A percentile compares a stretch with the other conserved stretches of the same genome.
These are phyloP conservation scores for Combretum micranthum DNA, from an alignment of 345 rosid genomes.

Conservation along the genomic window DNA sequence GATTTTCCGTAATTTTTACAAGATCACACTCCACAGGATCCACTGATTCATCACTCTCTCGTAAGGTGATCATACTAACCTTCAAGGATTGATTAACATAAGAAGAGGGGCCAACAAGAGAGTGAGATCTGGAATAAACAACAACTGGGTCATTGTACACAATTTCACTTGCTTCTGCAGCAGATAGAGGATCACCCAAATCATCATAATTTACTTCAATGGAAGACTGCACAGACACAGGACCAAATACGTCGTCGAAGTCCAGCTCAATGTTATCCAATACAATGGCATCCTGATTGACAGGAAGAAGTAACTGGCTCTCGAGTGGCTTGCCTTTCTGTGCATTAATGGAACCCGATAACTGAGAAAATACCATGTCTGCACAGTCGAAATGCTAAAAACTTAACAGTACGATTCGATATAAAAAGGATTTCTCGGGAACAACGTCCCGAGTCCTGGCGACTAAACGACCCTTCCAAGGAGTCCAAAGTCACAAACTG, in stretches of 20 bases:
- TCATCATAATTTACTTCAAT: slow-evolving; percentile 21
- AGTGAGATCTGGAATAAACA: slow-evolving; percentile 73
- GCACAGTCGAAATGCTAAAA: neutral
- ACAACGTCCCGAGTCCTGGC: slow-evolving; percentile 10
- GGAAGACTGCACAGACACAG: slow-evolving; percentile 35
- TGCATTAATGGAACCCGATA: slow-evolving; percentile 26
- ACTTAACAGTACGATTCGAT: neutral
- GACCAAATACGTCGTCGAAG: slow-evolving; percentile 72
- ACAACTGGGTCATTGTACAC: slow-evolving; percentile 62
- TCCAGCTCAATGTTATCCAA: slow-evolving; percentile 53
- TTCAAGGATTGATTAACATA: slow-evolving; percentile 48
- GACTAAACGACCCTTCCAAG: slow-evolving; percentile 15
- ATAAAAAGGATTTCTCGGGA: neutral
- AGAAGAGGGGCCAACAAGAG: slow-evolving; percentile 84
- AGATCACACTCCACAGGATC: slow-evolving; percentile 36
- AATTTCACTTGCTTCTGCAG: slow-evolving; percentile 28
- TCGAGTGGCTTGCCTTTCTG: slow-evolving; percentile 22
- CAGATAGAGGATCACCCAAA: slow-evolving; percentile 19
- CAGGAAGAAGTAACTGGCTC: slow-evolving; percentile 28
- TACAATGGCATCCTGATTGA: slow-evolving; percentile 30
- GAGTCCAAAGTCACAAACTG: slow-evolving; percentile 4
- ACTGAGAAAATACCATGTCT: slow-evolving; percentile 53
- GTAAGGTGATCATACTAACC: slow-evolving; percentile 52
- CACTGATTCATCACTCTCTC: slow-evolving; percentile 38
- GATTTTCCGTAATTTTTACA: slow-evolving; percentile 23